A percentile compares a stretch with the other conserved stretches of the same genome.
Conservation (phyloP, 2,329 filamentous ascomycete genomes). For the Zymoseptoria pseudotritici region DNA sequence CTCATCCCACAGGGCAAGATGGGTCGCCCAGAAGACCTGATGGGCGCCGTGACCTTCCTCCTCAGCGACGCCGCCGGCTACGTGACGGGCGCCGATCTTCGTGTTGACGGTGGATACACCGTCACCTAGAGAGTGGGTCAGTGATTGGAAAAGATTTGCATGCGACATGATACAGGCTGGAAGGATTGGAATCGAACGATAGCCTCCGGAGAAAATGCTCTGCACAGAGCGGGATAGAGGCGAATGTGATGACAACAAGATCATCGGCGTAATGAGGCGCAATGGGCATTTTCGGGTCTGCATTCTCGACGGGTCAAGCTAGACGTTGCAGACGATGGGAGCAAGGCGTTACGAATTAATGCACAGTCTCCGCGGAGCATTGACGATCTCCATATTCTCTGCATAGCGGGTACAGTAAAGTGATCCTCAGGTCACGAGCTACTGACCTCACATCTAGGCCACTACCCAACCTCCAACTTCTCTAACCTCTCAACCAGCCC, state of each 20-base stretch:
- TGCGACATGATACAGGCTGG: neutral
- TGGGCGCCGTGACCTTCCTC: constrained; percentile 85
- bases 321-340: neutral
- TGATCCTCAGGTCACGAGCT: neutral
- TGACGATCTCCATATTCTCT: neutral
- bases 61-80: constrained; percentile 72
- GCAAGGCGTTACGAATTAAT: neutral
- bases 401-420: too few relatives aligned
- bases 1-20: constrained; percentile 91
- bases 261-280: neutral
- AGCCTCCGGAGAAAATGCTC: neutral
- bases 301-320: neutral
- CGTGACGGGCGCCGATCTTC: constrained; percentile 49
- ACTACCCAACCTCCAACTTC: neutral
- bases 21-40: constrained; percentile 83
- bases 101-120: constrained; percentile 39
- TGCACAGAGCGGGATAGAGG: neutral
- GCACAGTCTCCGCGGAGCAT: neutral
- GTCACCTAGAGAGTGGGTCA: constrained; percentile 23
- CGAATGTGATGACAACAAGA: neutral
- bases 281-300: neutral
- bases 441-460: neutral
- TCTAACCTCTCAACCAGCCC: neutral
- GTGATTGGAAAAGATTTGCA: neutral
- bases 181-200: neutral